Conservation (phyloP, 2,329 filamentous ascomycete species). For the Aspergillus sp. region DNA sequence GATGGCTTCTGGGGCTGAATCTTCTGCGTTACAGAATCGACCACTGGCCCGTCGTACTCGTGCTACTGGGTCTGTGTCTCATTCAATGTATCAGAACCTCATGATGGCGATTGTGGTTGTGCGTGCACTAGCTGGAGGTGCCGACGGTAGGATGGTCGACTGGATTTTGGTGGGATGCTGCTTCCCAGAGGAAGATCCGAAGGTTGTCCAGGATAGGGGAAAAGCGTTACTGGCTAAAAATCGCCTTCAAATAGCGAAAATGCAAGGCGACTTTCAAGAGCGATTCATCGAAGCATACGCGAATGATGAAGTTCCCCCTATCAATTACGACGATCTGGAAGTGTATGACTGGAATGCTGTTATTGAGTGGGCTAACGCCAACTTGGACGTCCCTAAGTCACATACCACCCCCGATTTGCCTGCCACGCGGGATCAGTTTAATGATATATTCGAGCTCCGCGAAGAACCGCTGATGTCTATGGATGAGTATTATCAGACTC, state of each 20-base stretch:
- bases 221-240: constrained; percentile 37
- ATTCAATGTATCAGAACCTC: constrained; percentile 34
- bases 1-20: constrained; percentile 10
- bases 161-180: constrained; percentile 45
- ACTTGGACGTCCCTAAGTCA: constrained; percentile 40
- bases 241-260: constrained; percentile 41
- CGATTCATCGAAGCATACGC: constrained; percentile 48
- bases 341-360: constrained; percentile 48
- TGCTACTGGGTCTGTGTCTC: constrained; percentile 24
- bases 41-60: constrained; percentile 25
- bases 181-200: constrained; percentile 42
- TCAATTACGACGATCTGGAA: constrained; percentile 45
- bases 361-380: constrained; percentile 46
- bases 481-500: constrained; percentile 38
- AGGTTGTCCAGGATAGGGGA: constrained; percentile 41
- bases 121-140: constrained; percentile 45
- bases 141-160: constrained; percentile 43
- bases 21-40: constrained; percentile 11
- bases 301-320: constrained; percentile 40
- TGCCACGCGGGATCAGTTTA: constrained; percentile 42
- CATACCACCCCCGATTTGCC: constrained; percentile 44
- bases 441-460: constrained; percentile 42
- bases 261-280: constrained; percentile 49
- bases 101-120: constrained; percentile 46
- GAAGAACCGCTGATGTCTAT: constrained; percentile 32